Evolutionary conservation across 1,284 basidiomycete genomes (phyloP), one percentile per base, ranked within the genome.

Genomic region (Pascua sp.): DNA sequence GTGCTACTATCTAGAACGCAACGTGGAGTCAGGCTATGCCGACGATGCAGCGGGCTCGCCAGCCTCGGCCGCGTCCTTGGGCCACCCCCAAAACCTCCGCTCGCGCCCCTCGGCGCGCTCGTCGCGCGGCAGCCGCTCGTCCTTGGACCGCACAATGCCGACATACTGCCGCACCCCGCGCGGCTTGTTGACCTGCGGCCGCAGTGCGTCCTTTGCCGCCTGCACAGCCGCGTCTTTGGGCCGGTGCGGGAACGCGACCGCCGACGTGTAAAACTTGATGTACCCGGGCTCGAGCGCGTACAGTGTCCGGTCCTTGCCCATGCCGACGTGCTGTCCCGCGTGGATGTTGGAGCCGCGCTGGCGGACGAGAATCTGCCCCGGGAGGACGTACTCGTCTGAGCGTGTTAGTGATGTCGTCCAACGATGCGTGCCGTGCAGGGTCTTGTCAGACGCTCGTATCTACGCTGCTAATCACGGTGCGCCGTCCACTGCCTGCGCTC

Each of bases 351-450:
- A 86, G 11, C 94, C 94, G 62, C 94, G 84, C 77, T 97, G 93
- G 49, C 93, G 85, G 42, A 96, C 85, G 69, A 97, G 89, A 67
- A 97, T 95, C 78, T 94, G 90, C 48, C 94, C 93, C 10, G 92
- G 89, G 37, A 90, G 83, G 16, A 96, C 92, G 73, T 82, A 84
- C 77, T 96, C 86, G 73, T 94, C 92, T 89, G 64, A n/a, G n/a
- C 3, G 13, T 36, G 57, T 50, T 40, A 59, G 56, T 48, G 15
- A n/a, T n/a, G n/a, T n/a, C n/a, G n/a, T n/a, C n/a, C n/a, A n/a
- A n/a, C n/a, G n/a, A n/a, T n/a, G n/a, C n/a, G n/a, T n/a, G n/a
- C n/a, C n/a, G n/a, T n/a, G n/a, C n/a, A n/a, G n/a, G n/a, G n/a
- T n/a, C n/a, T n/a, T n/a, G n/a, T n/a, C n/a, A n/a, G n/a, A n/a